Percentiles rank a stretch among this genome's conserved stretches.
Conservation (phyloP, 805 yeast species). For the Zygotorulaspora sp. region DNA sequence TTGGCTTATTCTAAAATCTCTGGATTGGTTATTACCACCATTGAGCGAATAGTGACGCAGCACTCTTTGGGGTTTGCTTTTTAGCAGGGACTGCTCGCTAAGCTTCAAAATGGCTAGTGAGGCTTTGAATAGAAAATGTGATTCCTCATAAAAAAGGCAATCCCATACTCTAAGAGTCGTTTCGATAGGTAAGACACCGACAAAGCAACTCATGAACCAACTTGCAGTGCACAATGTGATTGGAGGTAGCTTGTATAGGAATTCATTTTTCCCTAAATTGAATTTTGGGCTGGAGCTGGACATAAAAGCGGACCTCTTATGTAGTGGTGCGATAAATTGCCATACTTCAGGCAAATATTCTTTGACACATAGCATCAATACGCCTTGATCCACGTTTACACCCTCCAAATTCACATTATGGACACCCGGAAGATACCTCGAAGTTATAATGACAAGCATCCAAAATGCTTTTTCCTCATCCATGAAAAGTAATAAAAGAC, state of each 20-base stretch:
- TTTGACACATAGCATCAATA: slow-evolving; percentile 76
- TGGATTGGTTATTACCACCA: slow-evolving; percentile 7
- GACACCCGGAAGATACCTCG: slow-evolving; percentile 80
- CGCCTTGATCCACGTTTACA: slow-evolving; percentile 93
- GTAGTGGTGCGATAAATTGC: slow-evolving; percentile 43
- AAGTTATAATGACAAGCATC: slow-evolving; percentile 91
- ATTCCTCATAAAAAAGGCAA: slow-evolving; percentile 86
- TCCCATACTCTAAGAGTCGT: slow-evolving; percentile 91
- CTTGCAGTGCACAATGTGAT: slow-evolving; percentile 89
- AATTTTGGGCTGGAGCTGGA: slow-evolving; percentile 3
- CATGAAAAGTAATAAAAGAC: slow-evolving; percentile 75
- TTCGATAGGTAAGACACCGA: slow-evolving; percentile 86
- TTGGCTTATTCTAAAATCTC: slow-evolving; percentile 10
- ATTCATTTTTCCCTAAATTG: slow-evolving; percentile 36
- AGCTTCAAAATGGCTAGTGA: slow-evolving; percentile 75
- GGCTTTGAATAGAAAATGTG: slow-evolving; percentile 77
- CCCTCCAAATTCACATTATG: slow-evolving; percentile 90
- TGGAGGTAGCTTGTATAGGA: slow-evolving; percentile 78
- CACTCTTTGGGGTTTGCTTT: slow-evolving; percentile 20
- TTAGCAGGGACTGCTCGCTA: slow-evolving; percentile 59
- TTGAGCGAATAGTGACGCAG: slow-evolving; percentile 10
- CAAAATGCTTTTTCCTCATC: slow-evolving; percentile 89
- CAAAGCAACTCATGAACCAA: slow-evolving; percentile 98
- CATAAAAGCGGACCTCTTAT: not conserved
- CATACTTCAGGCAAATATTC: slow-evolving; percentile 83